Percentiles rank a stretch among this genome's conserved stretches.
These are phyloP conservation scores for Diospyros kaki DNA, from an alignment of 148 eudicot genomes.

Conservation along the genomic window DNA sequence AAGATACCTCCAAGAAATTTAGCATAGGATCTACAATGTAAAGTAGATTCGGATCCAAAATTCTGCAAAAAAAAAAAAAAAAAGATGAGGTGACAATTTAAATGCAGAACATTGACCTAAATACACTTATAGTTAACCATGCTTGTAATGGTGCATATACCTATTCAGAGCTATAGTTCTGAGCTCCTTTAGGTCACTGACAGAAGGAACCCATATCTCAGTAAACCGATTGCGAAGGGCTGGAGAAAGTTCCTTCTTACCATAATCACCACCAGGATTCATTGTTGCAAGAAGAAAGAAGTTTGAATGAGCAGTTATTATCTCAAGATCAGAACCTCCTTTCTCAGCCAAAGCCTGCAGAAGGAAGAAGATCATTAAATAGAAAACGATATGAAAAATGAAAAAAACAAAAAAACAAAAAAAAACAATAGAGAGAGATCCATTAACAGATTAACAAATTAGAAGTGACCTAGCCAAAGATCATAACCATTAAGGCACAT, in stretches of 20 bases:
- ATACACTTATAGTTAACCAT: constrained; percentile 5
- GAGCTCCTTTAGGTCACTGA: constrained; percentile 63
- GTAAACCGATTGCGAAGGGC: constrained; percentile 98
- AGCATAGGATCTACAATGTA: constrained; percentile 61
- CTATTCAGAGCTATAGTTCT: constrained; percentile 61
- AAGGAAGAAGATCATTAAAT: not conserved
- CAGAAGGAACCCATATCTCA: constrained; percentile 97
- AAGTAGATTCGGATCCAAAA: constrained; percentile 38
- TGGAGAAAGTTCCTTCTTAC: constrained; percentile 94
- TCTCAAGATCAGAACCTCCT: constrained; percentile 84
- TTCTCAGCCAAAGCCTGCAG: constrained; percentile 90
- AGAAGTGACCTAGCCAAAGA: not conserved
- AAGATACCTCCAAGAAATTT: constrained; percentile 76
- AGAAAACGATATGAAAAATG: not conserved
- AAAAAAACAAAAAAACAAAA: not conserved
- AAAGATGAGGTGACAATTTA: constrained; percentile 4
- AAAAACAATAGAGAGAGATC: not conserved
- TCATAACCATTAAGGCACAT: no score
- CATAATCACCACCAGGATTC: constrained; percentile 99
- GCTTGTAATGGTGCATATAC: constrained; percentile 29
- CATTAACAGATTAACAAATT: not conserved
- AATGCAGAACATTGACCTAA: not conserved
- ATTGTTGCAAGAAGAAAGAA: constrained; percentile 96
- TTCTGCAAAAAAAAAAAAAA: constrained; percentile 35
- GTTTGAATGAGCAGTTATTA: constrained; percentile 62